A percentile compares a stretch with the other conserved stretches of the same genome.
Evolutionary conservation across 2,329 filamentous ascomycete genomes (phyloP).

Genomic region (Amauroascus verrucosus): DNA sequence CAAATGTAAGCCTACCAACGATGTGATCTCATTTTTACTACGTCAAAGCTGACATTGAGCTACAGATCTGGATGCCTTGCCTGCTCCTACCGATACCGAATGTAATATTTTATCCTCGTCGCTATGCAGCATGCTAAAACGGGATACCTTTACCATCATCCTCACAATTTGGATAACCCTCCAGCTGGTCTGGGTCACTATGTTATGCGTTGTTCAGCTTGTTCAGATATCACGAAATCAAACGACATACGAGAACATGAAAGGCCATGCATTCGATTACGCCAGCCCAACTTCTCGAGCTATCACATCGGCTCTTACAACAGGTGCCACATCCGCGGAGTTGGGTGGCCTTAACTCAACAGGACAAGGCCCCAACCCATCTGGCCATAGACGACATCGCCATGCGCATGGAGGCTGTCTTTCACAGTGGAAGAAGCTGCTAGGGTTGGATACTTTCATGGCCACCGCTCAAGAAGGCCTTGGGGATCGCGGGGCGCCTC

Average conservation of each 20-base stretch:
- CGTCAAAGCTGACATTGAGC: constrained; percentile 5
- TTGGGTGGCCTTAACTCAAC: constrained; percentile 59
- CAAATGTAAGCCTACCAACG: constrained; percentile 48
- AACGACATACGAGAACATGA: constrained; percentile 97
- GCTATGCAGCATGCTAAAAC: constrained; percentile 66
- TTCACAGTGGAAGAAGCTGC: constrained; percentile 68
- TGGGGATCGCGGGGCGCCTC: constrained; percentile 36
- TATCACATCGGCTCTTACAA: constrained; percentile 59
- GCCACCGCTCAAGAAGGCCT: constrained; percentile 74
- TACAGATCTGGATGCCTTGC: constrained; percentile 53
- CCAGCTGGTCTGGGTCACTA: constrained; percentile 91
- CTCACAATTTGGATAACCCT: constrained; percentile 68
- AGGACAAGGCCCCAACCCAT: constrained; percentile 54
- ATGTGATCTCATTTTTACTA: not conserved
- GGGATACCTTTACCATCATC: constrained; percentile 74
- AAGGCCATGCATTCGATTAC: constrained; percentile 55
- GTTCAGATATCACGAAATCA: constrained; percentile 84
- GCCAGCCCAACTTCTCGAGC: constrained; percentile 46
- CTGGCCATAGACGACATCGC: constrained; percentile 42
- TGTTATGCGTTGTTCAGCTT: constrained; percentile 89
- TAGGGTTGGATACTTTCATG: constrained; percentile 89
- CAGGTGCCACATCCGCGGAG: constrained; percentile 54
- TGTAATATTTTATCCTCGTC: constrained; percentile 69
- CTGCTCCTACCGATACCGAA: constrained; percentile 37
- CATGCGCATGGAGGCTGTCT: constrained; percentile 53